Evolutionary conservation across 352 stramenopile genomes (phyloP).

Genomic region (Globisporangium rhizosaccharum): DNA sequence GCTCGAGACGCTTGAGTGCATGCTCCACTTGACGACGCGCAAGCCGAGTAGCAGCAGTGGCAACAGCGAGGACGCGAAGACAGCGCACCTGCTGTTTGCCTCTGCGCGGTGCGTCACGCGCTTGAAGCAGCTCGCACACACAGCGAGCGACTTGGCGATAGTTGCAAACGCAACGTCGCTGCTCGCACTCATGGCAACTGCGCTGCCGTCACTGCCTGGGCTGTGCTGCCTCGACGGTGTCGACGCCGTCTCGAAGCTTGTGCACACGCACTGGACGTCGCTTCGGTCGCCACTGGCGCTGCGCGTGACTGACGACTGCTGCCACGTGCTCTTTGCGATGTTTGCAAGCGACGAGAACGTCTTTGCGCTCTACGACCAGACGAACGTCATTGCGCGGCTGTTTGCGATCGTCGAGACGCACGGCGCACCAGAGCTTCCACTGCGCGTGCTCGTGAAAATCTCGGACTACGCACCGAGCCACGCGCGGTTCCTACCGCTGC

Average conservation of each 20-base stretch:
- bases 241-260: conserved; percentile 25
- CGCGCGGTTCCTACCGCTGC: conserved; percentile 28
- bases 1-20: conserved; percentile 25
- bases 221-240: conserved; percentile 42
- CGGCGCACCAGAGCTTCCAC: conserved; percentile 29
- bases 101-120: conserved; percentile 21
- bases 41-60: not conserved
- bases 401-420: conserved; percentile 37
- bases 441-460: conserved; percentile 44
- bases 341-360: conserved; percentile 42
- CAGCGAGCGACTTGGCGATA: conserved; percentile 14
- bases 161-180: conserved; percentile 40
- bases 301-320: conserved; percentile 37
- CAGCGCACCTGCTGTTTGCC: conserved; percentile 18
- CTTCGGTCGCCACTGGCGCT: conserved; percentile 7
- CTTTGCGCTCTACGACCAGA: conserved; percentile 40
- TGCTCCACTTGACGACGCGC: conserved; percentile 23
- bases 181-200: conserved; percentile 38
- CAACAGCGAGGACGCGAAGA: conserved; percentile 8
- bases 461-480: conserved; percentile 31
- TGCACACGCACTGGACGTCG: conserved; percentile 15
- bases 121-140: conserved; percentile 16
- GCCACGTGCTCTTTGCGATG: conserved; percentile 38
- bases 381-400: conserved; percentile 36
- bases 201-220: conserved; percentile 38